These are phyloP conservation scores for Cinnamomum micranthum DNA, from an alignment of 164 flowering plant species.

Conservation along the genomic window DNA sequence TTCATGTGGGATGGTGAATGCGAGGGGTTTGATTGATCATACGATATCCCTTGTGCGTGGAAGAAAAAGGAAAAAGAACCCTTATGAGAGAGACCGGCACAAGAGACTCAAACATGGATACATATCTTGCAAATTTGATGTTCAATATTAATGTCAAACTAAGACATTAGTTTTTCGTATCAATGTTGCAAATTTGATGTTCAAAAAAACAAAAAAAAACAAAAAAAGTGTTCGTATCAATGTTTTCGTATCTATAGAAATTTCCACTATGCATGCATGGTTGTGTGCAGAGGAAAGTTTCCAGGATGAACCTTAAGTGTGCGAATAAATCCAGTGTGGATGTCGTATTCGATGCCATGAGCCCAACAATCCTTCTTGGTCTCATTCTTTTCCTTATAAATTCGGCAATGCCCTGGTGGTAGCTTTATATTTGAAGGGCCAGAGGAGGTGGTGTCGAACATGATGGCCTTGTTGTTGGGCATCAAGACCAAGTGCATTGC, in stretches of 20 bases:
- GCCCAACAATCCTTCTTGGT: constrained; percentile 51
- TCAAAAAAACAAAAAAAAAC: no score
- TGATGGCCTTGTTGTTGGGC: constrained; percentile 47
- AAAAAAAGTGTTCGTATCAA: neutral
- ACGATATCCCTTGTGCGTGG: neutral
- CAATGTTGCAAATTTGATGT: no score
- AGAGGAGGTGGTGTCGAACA: constrained; percentile 57
- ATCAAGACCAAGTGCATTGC: constrained; percentile 66
- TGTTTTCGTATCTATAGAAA: neutral
- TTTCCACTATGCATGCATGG: neutral
- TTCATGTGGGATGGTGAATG: no score
- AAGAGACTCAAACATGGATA: no score
- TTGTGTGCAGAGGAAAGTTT: neutral
- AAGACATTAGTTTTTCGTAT: no score
- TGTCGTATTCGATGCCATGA: constrained; percentile 56
- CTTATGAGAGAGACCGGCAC: neutral
- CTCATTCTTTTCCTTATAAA: neutral
- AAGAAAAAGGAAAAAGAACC: neutral
- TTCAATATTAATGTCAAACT: no score
- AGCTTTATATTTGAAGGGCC: constrained; percentile 36
- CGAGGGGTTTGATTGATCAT: neutral
- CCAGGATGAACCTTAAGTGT: constrained; percentile 41
- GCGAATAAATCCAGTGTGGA: constrained; percentile 26
- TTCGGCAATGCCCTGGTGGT: constrained; percentile 32
- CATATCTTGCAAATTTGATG: no score